Evolutionary conservation across 2,329 filamentous ascomycete species (phyloP), one percentile per base, ranked within the genome.

Genomic region (Helicocarpus griseus): DNA sequence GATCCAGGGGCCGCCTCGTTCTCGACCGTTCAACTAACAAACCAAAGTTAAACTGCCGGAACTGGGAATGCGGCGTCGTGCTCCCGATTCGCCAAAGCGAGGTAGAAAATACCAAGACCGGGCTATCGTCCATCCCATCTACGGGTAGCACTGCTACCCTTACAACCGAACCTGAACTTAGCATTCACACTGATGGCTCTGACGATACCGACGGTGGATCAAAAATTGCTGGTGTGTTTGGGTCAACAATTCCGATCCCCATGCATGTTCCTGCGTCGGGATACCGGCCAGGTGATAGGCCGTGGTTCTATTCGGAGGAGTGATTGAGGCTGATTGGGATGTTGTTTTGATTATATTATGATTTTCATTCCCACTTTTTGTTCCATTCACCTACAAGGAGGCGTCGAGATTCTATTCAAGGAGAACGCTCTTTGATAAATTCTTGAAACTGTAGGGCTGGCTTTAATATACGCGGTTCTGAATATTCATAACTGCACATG

Each of bases 51-150:
- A 89, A 79, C 56, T 89, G 86, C 67, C 82, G 87, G 50, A 98
- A 97, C 66, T 97, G 91, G 90, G 93, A 97, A 70, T 95, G 89
- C 63, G 93, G 93, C 33, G 87, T 98, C 1, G 60, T 97, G 22
- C 65, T 96, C 38, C 82, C 83, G 8, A 73, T 86, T 22, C 60
- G 57, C 39, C 29, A 33, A 11, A 24, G 29, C 3, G 44, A 21
- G 4, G 13, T 14, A 26, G 40, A 9, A 43, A n/a, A 43, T n/a
- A n/a, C n/a, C n/a, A n/a, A n/a, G n/a, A n/a, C n/a, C n/a, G n/a
- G n/a, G 24, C 5, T 19, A 19, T 29, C 22, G 5, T 29, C 22
- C 24, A 26, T 9, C 5, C 40, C 40, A 3, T 43, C 40, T n/a
- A 26, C 24, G n/a, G 24, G 40, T 9, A 29, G 40, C 19, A n/a